Base-by-base conservation (phyloP, 495 filamentous ascomycete genomes). In the Aspergillus steynii region DNA sequence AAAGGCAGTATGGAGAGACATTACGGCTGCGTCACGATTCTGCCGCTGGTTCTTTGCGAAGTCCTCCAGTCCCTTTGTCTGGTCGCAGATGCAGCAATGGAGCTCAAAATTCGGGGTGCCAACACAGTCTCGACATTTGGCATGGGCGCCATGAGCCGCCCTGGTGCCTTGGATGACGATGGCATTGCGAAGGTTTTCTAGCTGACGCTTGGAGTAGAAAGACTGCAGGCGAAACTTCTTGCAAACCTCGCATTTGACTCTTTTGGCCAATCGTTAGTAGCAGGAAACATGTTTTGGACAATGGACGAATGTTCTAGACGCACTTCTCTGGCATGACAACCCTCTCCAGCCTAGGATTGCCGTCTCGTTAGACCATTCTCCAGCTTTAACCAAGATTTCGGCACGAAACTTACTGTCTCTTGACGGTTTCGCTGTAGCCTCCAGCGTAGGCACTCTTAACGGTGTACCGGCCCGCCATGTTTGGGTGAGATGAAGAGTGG, bases 41-140 rank as follows among this genome's bases (percentile, higher is more conserved):
- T 69, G 69, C 0, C 86, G 78, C 61, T 88, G 83, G 28, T 61
- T 71, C 62, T 85, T 88, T 49, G 82, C 82, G 67, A 90, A 92
- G 0, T 74, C 69, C 0, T 83, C 74, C 1, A 84, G 54, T 0
- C 65, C 62, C 64, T 85, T 85, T 29, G 65, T 65, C 32, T 72
- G 51, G 15, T 68, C 66, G 61, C 89, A 92, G 34, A 67, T 66
- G 56, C 26, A 63, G 60, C 77, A 82, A 62, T 37, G 76, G 68
- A 79, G 61, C 56, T 82, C 79, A 15, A 61, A 60, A 6, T 58
- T 58, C 50, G 67, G 71, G 10, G 53, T 59, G 4, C 65, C 63
- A 14, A 66, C 65, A 53, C 77, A 80, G 12, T 37, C 27, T 2
- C 65, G 60, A 37, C 72, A 71, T 29, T 46, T 66, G 2, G 65